Base-by-base conservation (phyloP, 2,329 filamentous ascomycete genomes). In the Cryoendolithus antarcticus region DNA sequence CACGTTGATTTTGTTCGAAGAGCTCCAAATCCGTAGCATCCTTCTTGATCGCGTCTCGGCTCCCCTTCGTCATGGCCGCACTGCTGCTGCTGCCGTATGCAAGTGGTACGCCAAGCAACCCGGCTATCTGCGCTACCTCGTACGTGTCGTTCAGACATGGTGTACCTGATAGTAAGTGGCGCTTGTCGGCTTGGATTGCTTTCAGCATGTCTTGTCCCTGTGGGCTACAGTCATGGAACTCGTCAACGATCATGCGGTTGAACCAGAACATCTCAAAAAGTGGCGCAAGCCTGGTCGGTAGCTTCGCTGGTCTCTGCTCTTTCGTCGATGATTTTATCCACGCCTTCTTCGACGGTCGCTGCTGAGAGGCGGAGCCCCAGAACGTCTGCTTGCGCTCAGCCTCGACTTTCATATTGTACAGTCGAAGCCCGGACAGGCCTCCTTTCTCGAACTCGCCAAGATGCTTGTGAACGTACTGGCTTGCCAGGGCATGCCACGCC, bases 161-260 rank as follows among this genome's bases (percentile, higher is more conserved):
- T 1, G 77, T 82, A 2, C 73, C 77, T 0, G 76, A 81, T 2
- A 82, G 58, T 4, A 77, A 62, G 76, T 77, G 81, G 39, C 67
- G 68, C 31, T 70, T 73, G 32, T 65, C 60, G 7, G 71, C 66
- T 15, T 64, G 51, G 1, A 79, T 49, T 1, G 58, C 59, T 5
- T 65, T 58, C 4, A 75, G 56, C 0, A 63, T 59, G 1, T 62
- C 53, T 43, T 63, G 57, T 37, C 62, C 58, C 36, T 65, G 54
- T 10, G 60, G 51, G 33, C 63, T 61, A 4, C 71, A 58, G 45
- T 80, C 77, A 1, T 76, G 73, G 46, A 74, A 80, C 46, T 82
- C 78, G 44, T 82, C 78, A 1, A 80, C 61, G 2, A 82, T 66
- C 0, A 82, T 42, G 4, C 78, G 65, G 39, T 71, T 71, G 52